Conservation (phyloP, 2,329 filamentous ascomycete species). For the Fusarium caatingaense region DNA sequence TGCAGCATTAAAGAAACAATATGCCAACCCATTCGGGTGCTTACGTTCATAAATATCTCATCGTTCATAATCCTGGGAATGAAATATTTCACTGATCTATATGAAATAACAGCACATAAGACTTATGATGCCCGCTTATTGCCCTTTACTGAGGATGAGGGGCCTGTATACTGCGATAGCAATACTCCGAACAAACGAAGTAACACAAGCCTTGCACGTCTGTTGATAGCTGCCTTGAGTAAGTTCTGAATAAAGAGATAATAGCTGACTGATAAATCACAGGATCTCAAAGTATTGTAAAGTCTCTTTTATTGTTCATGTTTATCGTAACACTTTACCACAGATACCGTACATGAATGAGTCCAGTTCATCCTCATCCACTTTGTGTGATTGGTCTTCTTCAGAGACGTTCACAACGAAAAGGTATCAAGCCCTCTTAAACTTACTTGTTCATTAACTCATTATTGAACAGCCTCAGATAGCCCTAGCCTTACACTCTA, state of each 20-base stretch:
- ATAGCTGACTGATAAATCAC: not conserved
- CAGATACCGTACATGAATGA: not conserved
- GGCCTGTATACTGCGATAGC: not conserved
- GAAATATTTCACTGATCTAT: not conserved
- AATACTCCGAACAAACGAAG: not conserved
- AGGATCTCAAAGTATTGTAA: not conserved
- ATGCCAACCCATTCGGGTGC: not conserved
- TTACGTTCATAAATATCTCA: not conserved
- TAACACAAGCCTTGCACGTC: not conserved
- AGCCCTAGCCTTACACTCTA: too few relatives aligned
- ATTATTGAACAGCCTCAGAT: not conserved
- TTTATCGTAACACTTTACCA: not conserved
- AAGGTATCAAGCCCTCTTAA: not conserved
- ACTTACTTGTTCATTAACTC: not conserved
- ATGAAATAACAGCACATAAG: not conserved
- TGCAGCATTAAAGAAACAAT: not conserved
- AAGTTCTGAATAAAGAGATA: not conserved
- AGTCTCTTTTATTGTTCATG: not conserved
- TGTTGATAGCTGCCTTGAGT: not conserved
- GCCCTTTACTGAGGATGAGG: not conserved
- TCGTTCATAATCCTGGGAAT: not conserved
- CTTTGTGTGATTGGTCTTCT: not conserved
- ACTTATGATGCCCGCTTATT: not conserved
- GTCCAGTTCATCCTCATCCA: not conserved
- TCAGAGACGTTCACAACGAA: not conserved